Conservation (phyloP, 441 rosid species). For the Eutrema salsugineum region DNA sequence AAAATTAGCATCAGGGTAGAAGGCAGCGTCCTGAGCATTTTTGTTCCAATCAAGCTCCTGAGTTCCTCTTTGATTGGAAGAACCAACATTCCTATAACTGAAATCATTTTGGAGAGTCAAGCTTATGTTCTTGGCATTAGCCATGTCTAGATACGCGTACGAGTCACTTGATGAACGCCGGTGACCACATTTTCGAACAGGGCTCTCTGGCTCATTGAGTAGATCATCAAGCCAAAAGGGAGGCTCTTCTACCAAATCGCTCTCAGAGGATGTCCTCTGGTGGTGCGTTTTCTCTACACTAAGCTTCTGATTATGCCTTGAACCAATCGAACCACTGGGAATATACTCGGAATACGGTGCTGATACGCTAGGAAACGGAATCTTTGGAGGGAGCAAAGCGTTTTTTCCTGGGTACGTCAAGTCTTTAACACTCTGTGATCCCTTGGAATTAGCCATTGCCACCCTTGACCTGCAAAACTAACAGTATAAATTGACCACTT, state of each 20-base stretch:
- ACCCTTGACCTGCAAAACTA: constrained; percentile 32
- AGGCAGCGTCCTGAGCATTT: constrained; percentile 49
- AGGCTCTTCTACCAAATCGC: constrained; percentile 79
- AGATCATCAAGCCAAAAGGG: constrained; percentile 99
- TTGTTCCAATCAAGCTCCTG: constrained; percentile 62
- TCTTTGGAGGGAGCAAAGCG: constrained; percentile 91
- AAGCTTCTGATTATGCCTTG: constrained; percentile 69
- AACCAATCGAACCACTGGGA: constrained; percentile 54
- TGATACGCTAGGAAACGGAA: constrained; percentile 78
- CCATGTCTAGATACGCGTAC: constrained; percentile 76
- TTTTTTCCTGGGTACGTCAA: constrained; percentile 71
- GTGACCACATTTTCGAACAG: constrained; percentile 87
- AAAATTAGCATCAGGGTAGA: constrained; percentile 47
- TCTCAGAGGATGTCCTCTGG: constrained; percentile 95
- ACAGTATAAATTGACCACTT: neutral
- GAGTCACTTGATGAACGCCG: constrained; percentile 99
- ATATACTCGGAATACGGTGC: constrained; percentile 63
- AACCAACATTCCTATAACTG: constrained; percentile 41
- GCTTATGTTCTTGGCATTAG: constrained; percentile 58
- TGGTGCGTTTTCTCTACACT: constrained; percentile 59
- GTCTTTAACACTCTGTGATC: constrained; percentile 67
- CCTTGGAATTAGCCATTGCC: constrained; percentile 80
- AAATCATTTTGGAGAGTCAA: constrained; percentile 62
- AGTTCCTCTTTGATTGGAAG: constrained; percentile 58
- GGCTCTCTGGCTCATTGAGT: constrained; percentile 96